phyloP scores from a whole-genome alignment of 1,139 yeast genomes.

The Pichia sp. region DNA sequence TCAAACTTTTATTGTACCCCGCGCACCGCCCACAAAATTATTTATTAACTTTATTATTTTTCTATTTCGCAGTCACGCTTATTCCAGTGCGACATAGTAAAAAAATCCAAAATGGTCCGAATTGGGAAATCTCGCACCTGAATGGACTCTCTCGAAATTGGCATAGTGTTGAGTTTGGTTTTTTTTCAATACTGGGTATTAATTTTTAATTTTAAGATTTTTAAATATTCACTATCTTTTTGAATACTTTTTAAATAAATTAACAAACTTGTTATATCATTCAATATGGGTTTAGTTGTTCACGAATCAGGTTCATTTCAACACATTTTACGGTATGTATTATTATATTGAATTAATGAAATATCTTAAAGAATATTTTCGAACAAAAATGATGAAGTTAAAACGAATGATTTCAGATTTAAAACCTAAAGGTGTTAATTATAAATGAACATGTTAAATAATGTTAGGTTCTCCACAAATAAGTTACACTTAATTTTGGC shows the following conservation, averaged over 20 bases:
- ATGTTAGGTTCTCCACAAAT: too few relatives aligned
- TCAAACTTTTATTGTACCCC: background rate
- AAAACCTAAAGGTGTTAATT: too few relatives aligned
- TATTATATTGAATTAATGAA: background rate
- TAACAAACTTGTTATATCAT: constrained; percentile 7
- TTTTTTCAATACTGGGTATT: background rate
- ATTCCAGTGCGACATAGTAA: background rate
- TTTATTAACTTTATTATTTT: background rate
- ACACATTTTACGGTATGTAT: constrained; percentile 98
- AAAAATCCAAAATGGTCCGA: background rate
- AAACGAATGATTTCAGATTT: too few relatives aligned
- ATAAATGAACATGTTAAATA: too few relatives aligned
- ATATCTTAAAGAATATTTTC: too few relatives aligned
- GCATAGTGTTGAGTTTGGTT: background rate
- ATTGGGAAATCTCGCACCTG: background rate
- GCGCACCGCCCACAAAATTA: background rate
- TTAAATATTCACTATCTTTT: background rate
- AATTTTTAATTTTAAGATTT: background rate
- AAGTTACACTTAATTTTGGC: too few relatives aligned
- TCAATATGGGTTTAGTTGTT: constrained; percentile 65
- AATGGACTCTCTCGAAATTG: background rate
- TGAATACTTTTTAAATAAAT: background rate
- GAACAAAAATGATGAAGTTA: background rate
- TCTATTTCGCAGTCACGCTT: background rate
- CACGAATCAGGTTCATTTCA: constrained; percentile 99